Conservation (phyloP, 2,329 filamentous ascomycete species). For the Cordyceps cicadae region DNA sequence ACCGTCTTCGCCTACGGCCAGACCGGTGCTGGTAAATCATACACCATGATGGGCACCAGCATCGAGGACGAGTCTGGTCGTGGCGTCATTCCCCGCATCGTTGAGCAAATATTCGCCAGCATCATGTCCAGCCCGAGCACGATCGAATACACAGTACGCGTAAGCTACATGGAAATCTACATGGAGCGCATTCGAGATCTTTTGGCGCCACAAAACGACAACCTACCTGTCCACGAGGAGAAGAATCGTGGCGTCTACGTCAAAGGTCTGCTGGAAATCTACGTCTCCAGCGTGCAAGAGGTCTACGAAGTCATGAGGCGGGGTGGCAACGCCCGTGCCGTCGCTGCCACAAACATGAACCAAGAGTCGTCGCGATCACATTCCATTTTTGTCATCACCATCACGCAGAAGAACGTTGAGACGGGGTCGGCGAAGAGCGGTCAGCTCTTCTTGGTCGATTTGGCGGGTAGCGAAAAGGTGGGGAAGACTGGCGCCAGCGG, state of each 20-base stretch:
- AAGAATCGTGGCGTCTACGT: constrained; percentile 95
- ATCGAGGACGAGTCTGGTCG: constrained; percentile 84
- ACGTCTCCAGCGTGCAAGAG: constrained; percentile 90
- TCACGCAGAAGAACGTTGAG: constrained; percentile 96
- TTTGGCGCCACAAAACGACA: constrained; percentile 86
- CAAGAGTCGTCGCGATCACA: constrained; percentile 96
- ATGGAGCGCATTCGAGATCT: constrained; percentile 98
- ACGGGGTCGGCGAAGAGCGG: constrained; percentile 94
- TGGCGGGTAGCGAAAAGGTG: constrained; percentile 97
- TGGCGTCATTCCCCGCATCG: constrained; percentile 93
- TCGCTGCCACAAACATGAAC: constrained; percentile 98
- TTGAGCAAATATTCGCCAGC: constrained; percentile 94
- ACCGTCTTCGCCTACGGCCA: constrained; percentile 98
- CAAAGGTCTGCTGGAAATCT: constrained; percentile 88
- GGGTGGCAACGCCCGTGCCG: constrained; percentile 81
- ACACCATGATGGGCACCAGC: constrained; percentile 77
- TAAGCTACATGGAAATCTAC: constrained; percentile 99
- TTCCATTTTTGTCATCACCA: constrained; percentile 94
- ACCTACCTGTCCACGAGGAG: constrained; percentile 94
- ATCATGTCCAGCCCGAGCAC: constrained; percentile 86
- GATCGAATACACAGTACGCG: constrained; percentile 97
- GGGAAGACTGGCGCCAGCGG: constrained; percentile 97
- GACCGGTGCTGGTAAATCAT: constrained; percentile 97
- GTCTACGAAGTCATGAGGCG: constrained; percentile 96
- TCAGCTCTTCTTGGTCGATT: constrained; percentile 92